A percentile compares a stretch with the other conserved stretches of the same genome.
Conservation (phyloP, 225 moss, liverwort and hornwort species). For the Ulota crispa region DNA sequence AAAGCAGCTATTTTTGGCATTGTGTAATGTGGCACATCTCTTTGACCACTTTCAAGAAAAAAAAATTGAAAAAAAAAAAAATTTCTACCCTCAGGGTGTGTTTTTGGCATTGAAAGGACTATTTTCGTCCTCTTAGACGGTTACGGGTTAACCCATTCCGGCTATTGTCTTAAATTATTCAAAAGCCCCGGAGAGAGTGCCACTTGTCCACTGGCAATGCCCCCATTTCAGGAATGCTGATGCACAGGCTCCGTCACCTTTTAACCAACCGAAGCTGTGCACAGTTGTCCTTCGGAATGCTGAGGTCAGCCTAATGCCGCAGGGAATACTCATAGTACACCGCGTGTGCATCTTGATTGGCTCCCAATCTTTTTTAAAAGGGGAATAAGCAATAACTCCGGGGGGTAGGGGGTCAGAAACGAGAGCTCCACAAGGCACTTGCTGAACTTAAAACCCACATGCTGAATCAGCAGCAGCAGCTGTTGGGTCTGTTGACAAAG, state of each 20-base stretch:
- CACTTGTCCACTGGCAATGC: neutral
- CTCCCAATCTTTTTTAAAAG: neutral
- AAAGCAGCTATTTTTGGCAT: too few relatives aligned
- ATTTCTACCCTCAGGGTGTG: too few relatives aligned
- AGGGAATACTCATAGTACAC: neutral
- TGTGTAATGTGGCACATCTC: too few relatives aligned
- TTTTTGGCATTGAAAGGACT: too few relatives aligned
- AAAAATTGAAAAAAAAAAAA: too few relatives aligned
- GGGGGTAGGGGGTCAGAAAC: neutral
- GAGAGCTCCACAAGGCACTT: neutral
- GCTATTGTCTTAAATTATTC: neutral
- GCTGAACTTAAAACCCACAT: neutral
- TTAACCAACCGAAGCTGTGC: neutral
- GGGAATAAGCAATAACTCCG: neutral
- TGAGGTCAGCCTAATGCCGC: neutral
- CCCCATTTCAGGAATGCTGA: neutral
- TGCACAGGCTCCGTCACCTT: neutral
- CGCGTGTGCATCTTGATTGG: neutral
- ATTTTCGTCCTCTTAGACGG: too few relatives aligned
- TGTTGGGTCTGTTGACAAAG: too few relatives aligned
- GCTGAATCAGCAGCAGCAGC: neutral
- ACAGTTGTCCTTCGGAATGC: too few relatives aligned
- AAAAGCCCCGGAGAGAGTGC: neutral
- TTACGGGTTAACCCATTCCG: neutral
- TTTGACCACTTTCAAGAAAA: too few relatives aligned